Evolutionary conservation across 106 monocot genomes (phyloP).

Genomic region (Platanthera guangdongensis): DNA sequence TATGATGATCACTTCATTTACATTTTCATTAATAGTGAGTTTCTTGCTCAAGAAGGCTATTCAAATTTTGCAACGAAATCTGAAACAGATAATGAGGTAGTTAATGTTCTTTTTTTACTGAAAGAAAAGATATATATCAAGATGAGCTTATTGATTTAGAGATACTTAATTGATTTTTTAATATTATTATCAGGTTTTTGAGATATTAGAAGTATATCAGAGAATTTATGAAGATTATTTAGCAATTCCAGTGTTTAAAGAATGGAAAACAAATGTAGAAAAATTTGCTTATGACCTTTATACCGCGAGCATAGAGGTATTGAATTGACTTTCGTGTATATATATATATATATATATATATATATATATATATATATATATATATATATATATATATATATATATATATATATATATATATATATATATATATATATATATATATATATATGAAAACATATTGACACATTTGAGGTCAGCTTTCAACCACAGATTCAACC

Average conservation of each 20-base stretch:
- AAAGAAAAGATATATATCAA: neutral
- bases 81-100: conserved; percentile 89
- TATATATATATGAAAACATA: no score
- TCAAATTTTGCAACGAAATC: conserved; percentile 94
- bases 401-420: no score
- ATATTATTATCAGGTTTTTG: conserved; percentile 58
- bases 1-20: no score
- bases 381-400: no score
- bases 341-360: no score
- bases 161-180: neutral
- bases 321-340: neutral
- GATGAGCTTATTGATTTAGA: neutral
- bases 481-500: no score
- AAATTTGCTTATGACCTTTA: conserved; percentile 98
- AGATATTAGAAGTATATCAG: conserved; percentile 85
- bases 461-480: no score
- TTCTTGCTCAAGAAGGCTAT: conserved; percentile 85
- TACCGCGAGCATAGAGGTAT: conserved; percentile 95
- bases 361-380: no score
- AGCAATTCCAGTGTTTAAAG: conserved; percentile 85
- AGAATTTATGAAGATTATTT: conserved; percentile 91
- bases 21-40: conserved; percentile 79
- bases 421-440: no score
- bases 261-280: conserved; percentile 83
- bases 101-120: neutral